Percentiles rank a stretch among this genome's conserved stretches.
Conservation (phyloP, 2,329 filamentous ascomycete genomes). For the Diplodia sapinea region DNA sequence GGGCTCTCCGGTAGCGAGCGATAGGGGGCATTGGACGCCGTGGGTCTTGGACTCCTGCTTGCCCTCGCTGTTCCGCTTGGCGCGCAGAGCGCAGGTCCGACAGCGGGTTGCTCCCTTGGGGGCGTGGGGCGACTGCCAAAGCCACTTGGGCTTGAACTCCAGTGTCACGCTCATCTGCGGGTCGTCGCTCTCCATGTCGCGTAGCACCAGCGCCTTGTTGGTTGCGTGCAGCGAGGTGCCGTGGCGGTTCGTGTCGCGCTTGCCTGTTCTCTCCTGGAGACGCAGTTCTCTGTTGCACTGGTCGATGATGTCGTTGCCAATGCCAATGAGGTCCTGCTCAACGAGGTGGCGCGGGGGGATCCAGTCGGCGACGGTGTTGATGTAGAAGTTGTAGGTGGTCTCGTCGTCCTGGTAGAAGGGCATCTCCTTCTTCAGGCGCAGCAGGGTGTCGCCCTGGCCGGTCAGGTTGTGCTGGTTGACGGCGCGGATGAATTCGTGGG, state of each 20-base stretch:
- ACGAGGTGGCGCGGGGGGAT: slow-evolving; percentile 30
- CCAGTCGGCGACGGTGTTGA: slow-evolving; percentile 25
- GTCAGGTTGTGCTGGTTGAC: slow-evolving; percentile 28
- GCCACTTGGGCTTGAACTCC: slow-evolving; percentile 58
- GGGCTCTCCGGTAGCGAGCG: slow-evolving; percentile 43
- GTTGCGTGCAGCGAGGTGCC: slow-evolving; percentile 21
- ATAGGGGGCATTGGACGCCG: slow-evolving; percentile 49
- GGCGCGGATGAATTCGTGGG: slow-evolving; percentile 9
- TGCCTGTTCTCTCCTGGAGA: slow-evolving; percentile 14
- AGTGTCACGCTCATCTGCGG: slow-evolving; percentile 33
- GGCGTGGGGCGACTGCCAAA: slow-evolving; percentile 54
- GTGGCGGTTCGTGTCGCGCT: slow-evolving; percentile 11
- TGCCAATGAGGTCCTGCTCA: slow-evolving; percentile 25
- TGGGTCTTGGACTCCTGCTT: slow-evolving; percentile 35
- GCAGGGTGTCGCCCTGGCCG: slow-evolving; percentile 24
- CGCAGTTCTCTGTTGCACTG: slow-evolving; percentile 26
- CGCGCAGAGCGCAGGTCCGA: slow-evolving; percentile 54
- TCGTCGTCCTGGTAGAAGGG: slow-evolving; percentile 31
- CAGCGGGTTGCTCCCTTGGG: slow-evolving; percentile 48
- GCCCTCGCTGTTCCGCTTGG: slow-evolving; percentile 39
- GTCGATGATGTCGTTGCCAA: slow-evolving; percentile 23
- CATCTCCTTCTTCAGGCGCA: slow-evolving; percentile 31
- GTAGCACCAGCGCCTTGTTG: slow-evolving; percentile 17
- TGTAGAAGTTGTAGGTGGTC: slow-evolving; percentile 30
- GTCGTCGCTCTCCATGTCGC: slow-evolving; percentile 31